A percentile compares a stretch with the other conserved stretches of the same genome.
Evolutionary conservation across 2,329 filamentous ascomycete species (phyloP).

Genomic region (Ophidiomyces ophidiicola): DNA sequence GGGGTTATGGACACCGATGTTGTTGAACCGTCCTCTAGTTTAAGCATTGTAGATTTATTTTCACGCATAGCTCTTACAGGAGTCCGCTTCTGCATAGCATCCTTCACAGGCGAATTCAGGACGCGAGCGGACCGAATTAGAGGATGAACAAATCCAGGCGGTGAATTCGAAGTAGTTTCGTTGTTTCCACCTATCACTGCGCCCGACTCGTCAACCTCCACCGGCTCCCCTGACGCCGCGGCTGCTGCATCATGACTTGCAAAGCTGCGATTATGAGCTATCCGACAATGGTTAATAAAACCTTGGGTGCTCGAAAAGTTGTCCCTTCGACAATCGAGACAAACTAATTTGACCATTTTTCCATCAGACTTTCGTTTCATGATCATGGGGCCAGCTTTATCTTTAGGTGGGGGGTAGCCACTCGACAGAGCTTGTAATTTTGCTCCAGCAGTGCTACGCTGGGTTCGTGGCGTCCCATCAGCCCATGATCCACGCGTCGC

Average conservation of each 20-base stretch:
- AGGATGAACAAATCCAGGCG: slow-evolving; percentile 49
- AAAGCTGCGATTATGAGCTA: slow-evolving; percentile 84
- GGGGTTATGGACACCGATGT: background rate
- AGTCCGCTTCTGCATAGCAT: slow-evolving; percentile 17
- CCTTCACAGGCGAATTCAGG: slow-evolving; percentile 18
- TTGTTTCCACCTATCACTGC: slow-evolving; percentile 33
- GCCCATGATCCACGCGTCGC: slow-evolving; percentile 64
- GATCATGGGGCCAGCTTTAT: slow-evolving; percentile 70
- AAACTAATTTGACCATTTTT: slow-evolving; percentile 78
- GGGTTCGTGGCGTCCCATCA: slow-evolving; percentile 48
- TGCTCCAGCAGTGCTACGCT: slow-evolving; percentile 48
- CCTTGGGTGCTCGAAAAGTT: slow-evolving; percentile 95
- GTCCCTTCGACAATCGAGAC: slow-evolving; percentile 72
- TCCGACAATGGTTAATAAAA: slow-evolving; percentile 98
- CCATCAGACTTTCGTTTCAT: slow-evolving; percentile 74
- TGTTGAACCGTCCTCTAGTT: too few relatives aligned
- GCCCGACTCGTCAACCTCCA: slow-evolving; percentile 55
- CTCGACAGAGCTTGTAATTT: slow-evolving; percentile 58
- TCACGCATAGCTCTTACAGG: slow-evolving; percentile 14
- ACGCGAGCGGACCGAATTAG: slow-evolving; percentile 47
- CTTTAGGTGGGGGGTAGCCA: slow-evolving; percentile 61
- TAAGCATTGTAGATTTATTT: slow-evolving; percentile 9
- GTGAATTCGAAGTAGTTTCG: slow-evolving; percentile 22
- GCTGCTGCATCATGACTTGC: slow-evolving; percentile 94
- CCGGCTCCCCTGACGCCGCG: slow-evolving; percentile 68